Conservation (phyloP, 2,329 filamentous ascomycete species). For the Ophiocordyceps robertsii region DNA sequence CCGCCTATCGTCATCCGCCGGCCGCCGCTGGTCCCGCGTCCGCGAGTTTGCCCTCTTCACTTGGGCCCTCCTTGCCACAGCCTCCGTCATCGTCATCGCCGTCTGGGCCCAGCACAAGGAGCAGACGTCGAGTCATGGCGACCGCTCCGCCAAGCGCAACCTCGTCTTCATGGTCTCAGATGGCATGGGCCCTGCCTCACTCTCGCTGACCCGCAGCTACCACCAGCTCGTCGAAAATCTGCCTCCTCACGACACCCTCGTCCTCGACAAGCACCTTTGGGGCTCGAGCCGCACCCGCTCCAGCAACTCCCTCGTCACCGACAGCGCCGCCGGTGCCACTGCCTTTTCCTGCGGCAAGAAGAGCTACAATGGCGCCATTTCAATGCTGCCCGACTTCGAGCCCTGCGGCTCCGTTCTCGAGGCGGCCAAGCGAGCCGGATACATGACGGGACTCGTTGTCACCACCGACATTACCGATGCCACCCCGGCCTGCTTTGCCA, state of each 20-base stretch:
- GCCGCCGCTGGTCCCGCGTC: slow-evolving; percentile 27
- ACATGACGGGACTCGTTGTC: slow-evolving; percentile 85
- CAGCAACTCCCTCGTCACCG: slow-evolving; percentile 74
- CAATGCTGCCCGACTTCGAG: slow-evolving; percentile 68
- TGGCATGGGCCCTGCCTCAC: slow-evolving; percentile 90
- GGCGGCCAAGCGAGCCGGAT: slow-evolving; percentile 83
- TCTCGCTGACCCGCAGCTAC: slow-evolving; percentile 77
- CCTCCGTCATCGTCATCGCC: slow-evolving; percentile 64
- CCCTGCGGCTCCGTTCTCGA: slow-evolving; percentile 90
- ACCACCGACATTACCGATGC: slow-evolving; percentile 93
- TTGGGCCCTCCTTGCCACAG: slow-evolving; percentile 74
- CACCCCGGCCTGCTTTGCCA: slow-evolving; percentile 87
- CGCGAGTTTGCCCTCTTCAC: slow-evolving; percentile 64
- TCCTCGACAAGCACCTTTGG: slow-evolving; percentile 79
- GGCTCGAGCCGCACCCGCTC: slow-evolving; percentile 81
- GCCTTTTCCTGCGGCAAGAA: slow-evolving; percentile 88
- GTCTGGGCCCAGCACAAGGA: slow-evolving; percentile 64
- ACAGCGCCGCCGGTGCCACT: slow-evolving; percentile 93
- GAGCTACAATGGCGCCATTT: slow-evolving; percentile 95
- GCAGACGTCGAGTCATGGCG: slow-evolving; percentile 22
- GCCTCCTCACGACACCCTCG: slow-evolving; percentile 61
- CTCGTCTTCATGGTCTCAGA: slow-evolving; percentile 98
- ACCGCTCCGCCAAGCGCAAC: slow-evolving; percentile 62
- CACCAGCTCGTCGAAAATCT: slow-evolving; percentile 64
- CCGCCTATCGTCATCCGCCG: slow-evolving; percentile 5